Evolutionary conservation across 768 basidiomycete genomes (phyloP).

Genomic region (Podaxis mareebaensis): DNA sequence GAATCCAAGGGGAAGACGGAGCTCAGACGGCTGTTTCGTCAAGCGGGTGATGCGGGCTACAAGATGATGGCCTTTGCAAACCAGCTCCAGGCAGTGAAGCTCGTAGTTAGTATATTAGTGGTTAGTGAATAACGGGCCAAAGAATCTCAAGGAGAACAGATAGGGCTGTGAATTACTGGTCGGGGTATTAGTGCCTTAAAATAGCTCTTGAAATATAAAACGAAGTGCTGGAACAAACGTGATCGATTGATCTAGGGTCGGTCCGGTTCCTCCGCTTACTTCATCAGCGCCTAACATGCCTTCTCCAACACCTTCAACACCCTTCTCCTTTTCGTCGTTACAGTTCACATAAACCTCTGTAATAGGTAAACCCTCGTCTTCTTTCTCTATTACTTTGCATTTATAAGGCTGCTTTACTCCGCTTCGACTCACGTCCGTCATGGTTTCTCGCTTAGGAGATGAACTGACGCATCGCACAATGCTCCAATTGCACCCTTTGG

Average conservation of each 20-base stretch:
- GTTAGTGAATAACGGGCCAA: not conserved
- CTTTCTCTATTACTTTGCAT: conserved; percentile 5
- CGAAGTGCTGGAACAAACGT: not conserved
- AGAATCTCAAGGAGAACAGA: too few relatives aligned
- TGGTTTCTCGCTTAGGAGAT: conserved; percentile 7
- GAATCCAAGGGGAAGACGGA: not conserved
- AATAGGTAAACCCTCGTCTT: conserved; percentile 4
- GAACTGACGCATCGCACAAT: not conserved
- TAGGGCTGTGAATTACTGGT: not conserved
- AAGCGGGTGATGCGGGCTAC: not conserved
- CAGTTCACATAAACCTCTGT: conserved; percentile 3
- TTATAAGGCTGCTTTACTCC: not conserved
- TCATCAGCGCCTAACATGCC: not conserved
- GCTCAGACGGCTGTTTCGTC: not conserved
- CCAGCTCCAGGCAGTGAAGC: not conserved
- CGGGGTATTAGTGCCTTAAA: not conserved
- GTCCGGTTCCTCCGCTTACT: not conserved
- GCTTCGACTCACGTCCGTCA: not conserved
- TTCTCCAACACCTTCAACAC: not conserved
- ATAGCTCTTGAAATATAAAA: not conserved
- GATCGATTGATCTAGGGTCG: not conserved
- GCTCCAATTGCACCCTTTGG: not conserved
- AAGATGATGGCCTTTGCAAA: not conserved
- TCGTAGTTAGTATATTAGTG: not conserved
- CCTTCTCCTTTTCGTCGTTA: not conserved